phyloP scores from a whole-genome alignment of 2,329 filamentous ascomycete genomes.

The Trichoderma sp. region DNA sequence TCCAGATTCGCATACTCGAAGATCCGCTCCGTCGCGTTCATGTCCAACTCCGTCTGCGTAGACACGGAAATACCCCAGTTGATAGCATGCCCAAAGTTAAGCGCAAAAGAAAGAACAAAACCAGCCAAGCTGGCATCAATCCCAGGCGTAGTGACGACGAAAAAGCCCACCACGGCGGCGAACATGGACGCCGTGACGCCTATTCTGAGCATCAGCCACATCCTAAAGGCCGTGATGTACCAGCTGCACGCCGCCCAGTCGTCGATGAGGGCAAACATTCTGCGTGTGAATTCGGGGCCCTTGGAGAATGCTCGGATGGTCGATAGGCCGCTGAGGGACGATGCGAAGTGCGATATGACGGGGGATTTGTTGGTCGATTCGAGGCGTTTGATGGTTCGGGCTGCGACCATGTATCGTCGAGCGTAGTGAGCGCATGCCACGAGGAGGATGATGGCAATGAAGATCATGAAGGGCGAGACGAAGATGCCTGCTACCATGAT shows the following conservation, averaged over 20 bases:
- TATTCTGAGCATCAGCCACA: constrained; percentile 24
- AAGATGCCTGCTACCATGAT: constrained; percentile 16
- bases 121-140: constrained; percentile 19
- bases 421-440: background rate
- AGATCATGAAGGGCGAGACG: constrained; percentile 22
- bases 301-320: constrained; percentile 18
- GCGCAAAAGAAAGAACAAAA: constrained; percentile 19
- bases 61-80: constrained; percentile 21
- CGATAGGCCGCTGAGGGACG: constrained; percentile 13
- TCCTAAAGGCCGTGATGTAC: constrained; percentile 6
- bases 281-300: background rate
- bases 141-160: constrained; percentile 5
- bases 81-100: constrained; percentile 16
- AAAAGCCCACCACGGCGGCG: constrained; percentile 6
- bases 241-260: constrained; percentile 22
- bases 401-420: constrained; percentile 19
- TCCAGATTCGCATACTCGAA: constrained; percentile 17
- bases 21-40: constrained; percentile 19
- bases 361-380: constrained; percentile 23
- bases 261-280: constrained; percentile 18
- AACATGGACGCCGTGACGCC: constrained; percentile 22
- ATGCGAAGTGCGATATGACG: constrained; percentile 18
- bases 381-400: constrained; percentile 18
- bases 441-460: constrained; percentile 5
- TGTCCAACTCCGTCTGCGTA: constrained; percentile 20